Base-by-base conservation (phyloP, 257 asterid genomes). In the Striga asiatica region DNA sequence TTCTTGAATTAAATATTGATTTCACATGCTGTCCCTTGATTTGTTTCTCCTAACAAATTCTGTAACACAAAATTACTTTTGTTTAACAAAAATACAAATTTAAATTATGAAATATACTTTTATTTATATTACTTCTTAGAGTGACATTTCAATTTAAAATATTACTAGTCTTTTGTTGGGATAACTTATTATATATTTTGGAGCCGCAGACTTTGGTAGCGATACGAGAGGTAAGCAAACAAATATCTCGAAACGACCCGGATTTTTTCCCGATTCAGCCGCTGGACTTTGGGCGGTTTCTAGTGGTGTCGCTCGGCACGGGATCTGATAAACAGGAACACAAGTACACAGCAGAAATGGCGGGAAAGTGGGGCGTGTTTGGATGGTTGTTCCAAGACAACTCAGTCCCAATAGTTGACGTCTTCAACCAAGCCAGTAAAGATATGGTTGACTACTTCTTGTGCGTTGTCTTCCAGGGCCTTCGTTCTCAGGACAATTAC, bases 171-270 rank as follows among this genome's bases (percentile, higher is more conserved):
- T n/a, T n/a, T n/a, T n/a, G n/a, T n/a, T n/a, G n/a, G n/a, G n/a
- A n/a, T n/a, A n/a, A n/a, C n/a, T n/a, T n/a, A n/a, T n/a, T n/a
- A n/a, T n/a, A n/a, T n/a, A n/a, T n/a, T n/a, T n/a, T n/a, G n/a
- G n/a, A n/a, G n/a, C n/a, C n/a, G n/a, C 65, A 78, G 91, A 50
- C 91, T 13, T 39, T 76, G 54, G 77, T 72, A 1, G 84, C 87
- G 0, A 54, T 79, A 16, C 54, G 80, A 47, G 81, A 76, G 67
- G 80, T 74, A 10, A 68, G 68, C 0, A 76, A 76, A 57, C 68
- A 74, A 38, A 53, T 56, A 0, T 32, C 6, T 13, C 25, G 42
- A 56, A 49, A 38, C 9, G 52, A 70, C 17, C 78, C 82, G 16
- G 62, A 72, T 49, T 79, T 70, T 60, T 49, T 42, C 46, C 63